Conservation (phyloP, 164 flowering plant genomes). For the Stephania yunnanensis region DNA sequence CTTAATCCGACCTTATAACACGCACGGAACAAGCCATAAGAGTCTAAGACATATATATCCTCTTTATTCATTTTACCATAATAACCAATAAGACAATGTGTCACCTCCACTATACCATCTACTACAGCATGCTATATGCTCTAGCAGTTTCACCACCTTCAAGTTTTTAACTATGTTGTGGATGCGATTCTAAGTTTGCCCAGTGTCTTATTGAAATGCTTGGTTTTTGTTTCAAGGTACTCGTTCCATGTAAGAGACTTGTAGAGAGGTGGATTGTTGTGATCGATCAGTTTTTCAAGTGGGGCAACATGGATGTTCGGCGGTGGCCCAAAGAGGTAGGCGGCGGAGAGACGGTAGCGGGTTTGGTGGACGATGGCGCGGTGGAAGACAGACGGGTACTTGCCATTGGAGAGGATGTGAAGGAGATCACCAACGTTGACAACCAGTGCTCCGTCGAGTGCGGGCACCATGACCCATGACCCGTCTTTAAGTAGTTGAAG, state of each 20-base stretch:
- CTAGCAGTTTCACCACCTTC: background rate
- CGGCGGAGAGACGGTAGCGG: slow-evolving; percentile 44
- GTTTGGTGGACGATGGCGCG: slow-evolving; percentile 51
- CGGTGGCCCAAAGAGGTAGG: slow-evolving; percentile 58
- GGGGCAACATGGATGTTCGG: slow-evolving; percentile 41
- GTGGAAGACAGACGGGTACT: slow-evolving; percentile 45
- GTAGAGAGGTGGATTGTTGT: slow-evolving; percentile 44
- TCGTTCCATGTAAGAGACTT: slow-evolving; percentile 65
- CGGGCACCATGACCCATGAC: slow-evolving; percentile 71
- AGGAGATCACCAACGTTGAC: slow-evolving; percentile 83
- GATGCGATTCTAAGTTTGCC: slow-evolving; percentile 28
- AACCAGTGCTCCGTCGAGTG: slow-evolving; percentile 53
- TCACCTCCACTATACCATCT: background rate
- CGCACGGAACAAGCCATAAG: no score
- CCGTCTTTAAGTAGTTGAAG: slow-evolving; percentile 57
- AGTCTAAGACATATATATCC: slow-evolving; percentile 1
- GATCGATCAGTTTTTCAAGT: slow-evolving; percentile 32
- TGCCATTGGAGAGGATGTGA: slow-evolving; percentile 78
- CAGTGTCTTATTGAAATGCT: slow-evolving; percentile 69
- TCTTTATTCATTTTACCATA: background rate
- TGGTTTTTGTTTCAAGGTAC: slow-evolving; percentile 69
- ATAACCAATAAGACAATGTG: no score
- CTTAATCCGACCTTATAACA: no score
- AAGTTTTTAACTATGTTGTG: background rate
- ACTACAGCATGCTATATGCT: background rate